A percentile compares a stretch with the other conserved stretches of the same genome.
Evolutionary conservation across 1,284 basidiomycete species (phyloP).

Genomic region (Microbotryum saponariae): DNA sequence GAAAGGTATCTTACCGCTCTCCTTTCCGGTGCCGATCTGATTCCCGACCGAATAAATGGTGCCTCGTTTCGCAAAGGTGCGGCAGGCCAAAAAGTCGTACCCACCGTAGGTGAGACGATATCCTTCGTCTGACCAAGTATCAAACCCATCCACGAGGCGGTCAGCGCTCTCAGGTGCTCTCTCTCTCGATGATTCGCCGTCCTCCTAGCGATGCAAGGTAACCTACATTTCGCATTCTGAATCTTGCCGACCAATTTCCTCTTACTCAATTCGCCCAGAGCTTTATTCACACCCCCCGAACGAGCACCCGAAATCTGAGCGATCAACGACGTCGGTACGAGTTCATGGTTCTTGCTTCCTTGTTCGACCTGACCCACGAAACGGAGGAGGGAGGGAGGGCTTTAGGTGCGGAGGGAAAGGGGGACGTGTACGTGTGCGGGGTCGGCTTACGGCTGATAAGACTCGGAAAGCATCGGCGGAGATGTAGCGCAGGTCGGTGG

Average conservation of each 20-base stretch:
- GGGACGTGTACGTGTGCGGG: neutral
- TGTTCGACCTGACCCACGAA: conserved; percentile 67
- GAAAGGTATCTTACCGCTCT: conserved; percentile 81
- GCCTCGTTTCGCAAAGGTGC: conserved; percentile 82
- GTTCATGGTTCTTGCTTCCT: conserved; percentile 95
- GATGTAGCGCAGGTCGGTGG: conserved; percentile 70
- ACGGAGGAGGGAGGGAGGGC: neutral
- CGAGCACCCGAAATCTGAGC: conserved; percentile 84
- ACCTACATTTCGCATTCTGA: conserved; percentile 77
- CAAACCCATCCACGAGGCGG: neutral
- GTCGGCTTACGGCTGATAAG: conserved; percentile 69
- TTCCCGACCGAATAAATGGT: conserved; percentile 79
- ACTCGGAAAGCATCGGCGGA: conserved; percentile 89
- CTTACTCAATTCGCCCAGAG: conserved; percentile 82
- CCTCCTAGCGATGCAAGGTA: neutral
- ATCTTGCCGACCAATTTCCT: conserved; percentile 82
- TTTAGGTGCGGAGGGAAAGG: neutral
- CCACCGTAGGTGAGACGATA: conserved; percentile 96
- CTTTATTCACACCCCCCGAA: conserved; percentile 87
- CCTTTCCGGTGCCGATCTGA: conserved; percentile 97
- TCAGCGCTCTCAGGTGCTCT: neutral
- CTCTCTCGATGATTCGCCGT: neutral
- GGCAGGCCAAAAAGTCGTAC: conserved; percentile 90
- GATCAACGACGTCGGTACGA: conserved; percentile 82
- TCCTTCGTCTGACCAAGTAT: conserved; percentile 68